Base-by-base conservation (phyloP, 148 eudicot species). In the Dianthus caryophyllus region DNA sequence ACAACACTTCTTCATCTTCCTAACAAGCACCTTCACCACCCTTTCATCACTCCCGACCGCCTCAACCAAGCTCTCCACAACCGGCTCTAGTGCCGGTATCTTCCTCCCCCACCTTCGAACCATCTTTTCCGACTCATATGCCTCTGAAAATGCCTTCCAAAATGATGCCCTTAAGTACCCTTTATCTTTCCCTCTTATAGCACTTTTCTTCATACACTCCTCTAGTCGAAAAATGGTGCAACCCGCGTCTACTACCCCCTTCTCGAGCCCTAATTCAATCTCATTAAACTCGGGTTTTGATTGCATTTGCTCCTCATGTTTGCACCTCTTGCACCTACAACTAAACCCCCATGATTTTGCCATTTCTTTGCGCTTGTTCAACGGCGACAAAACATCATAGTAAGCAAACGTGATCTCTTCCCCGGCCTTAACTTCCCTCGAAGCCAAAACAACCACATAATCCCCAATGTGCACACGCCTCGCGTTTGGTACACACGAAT, bases 381-480 rank as follows among this genome's bases (percentile, higher is more conserved):
- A 59, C 0, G 87, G 86, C 30, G 61, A 72, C 49, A 92, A 80
- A 47, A 84, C 85, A 69, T 89, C 91, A 70, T 84, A 92, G 62
- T 92, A 89, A 17, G 88, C 82, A 53, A 89, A 81, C 66, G 93
- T 87, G 68, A 92, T 73, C 80, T 92, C 96, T 60, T 92, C 94
- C 15, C 94, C 96, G 17, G 82, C 88, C 78, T 87, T 92, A 7
- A 92, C 71, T 60, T 84, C 89, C 62, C 88, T 80, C 8, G 89
- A 84, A 62, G 94, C 96, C 55, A 85, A 85, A 64, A 92, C 80
- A 1, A 79, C 57, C 16, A 87, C 80, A 69, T 84, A 65, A 74
- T 92, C 98, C 31, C 94, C 96, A 53, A 92, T 57, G 74, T 92
- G 98, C 54, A 85, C 68, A 0, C 98, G 65, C 80, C 91, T 77